Evolutionary conservation across 2,329 filamentous ascomycete species (phyloP).

Genomic region (Botrytis deweyae): DNA sequence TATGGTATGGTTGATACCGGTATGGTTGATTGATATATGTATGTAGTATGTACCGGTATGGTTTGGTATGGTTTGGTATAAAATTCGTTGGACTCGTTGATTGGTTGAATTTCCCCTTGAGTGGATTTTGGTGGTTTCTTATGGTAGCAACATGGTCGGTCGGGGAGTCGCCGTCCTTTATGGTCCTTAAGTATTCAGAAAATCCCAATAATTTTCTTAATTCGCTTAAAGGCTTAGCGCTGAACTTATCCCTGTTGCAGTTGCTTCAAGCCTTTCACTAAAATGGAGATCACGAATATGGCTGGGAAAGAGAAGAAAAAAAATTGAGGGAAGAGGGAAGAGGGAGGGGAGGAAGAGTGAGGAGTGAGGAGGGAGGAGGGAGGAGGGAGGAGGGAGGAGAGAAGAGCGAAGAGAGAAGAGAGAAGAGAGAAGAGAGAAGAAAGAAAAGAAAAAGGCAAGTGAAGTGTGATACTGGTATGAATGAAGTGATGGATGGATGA

Average conservation of each 20-base stretch:
- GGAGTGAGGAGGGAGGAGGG: background rate
- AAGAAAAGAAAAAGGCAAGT: background rate
- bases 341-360: background rate
- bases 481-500: background rate
- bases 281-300: conserved; percentile 21
- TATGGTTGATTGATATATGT: background rate
- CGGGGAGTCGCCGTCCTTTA: conserved; percentile 20
- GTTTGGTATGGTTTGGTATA: background rate
- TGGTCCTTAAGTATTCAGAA: conserved; percentile 19
- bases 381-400: too few relatives aligned
- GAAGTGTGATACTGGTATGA: background rate
- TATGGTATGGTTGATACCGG: background rate
- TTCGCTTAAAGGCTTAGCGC: conserved; percentile 17
- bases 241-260: conserved; percentile 7
- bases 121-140: conserved; percentile 17
- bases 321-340: too few relatives aligned
- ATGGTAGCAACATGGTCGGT: conserved; percentile 10
- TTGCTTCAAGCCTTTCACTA: conserved; percentile 18
- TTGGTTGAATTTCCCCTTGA: conserved; percentile 1
- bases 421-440: background rate
- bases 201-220: conserved; percentile 16
- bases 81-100: conserved; percentile 14
- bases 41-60: background rate
- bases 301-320: background rate
- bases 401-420: too few relatives aligned